Evolutionary conservation across 768 basidiomycete genomes (phyloP).

Genomic region (Tulasnella sp.): DNA sequence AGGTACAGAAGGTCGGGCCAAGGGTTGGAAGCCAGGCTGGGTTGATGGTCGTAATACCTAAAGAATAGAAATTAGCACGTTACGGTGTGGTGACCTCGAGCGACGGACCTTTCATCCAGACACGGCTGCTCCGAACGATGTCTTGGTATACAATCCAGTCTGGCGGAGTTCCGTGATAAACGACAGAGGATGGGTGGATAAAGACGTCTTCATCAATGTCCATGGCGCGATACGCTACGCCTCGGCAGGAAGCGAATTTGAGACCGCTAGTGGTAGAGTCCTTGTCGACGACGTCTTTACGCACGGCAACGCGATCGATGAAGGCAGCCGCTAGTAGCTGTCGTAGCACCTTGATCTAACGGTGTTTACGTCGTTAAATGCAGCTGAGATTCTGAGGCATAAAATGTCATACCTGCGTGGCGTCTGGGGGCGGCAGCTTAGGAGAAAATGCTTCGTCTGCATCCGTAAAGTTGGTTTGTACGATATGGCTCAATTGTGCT

Average conservation of each 20-base stretch:
- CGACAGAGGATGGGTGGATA: conserved; percentile 80
- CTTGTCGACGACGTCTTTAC: conserved; percentile 67
- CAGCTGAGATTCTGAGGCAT: neutral
- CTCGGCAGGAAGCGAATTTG: conserved; percentile 62
- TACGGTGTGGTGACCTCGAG: too few relatives aligned
- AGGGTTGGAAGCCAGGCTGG: conserved; percentile 75
- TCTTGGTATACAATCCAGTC: conserved; percentile 82
- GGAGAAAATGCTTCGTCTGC: conserved; percentile 46
- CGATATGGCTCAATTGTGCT: conserved; percentile 75
- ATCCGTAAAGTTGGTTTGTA: conserved; percentile 61
- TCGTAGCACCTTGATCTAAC: conserved; percentile 73
- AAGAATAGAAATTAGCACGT: neutral
- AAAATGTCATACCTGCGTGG: conserved; percentile 49
- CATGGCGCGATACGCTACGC: conserved; percentile 70
- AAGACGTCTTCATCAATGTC: conserved; percentile 78
- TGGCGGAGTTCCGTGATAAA: conserved; percentile 57
- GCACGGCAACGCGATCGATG: conserved; percentile 88
- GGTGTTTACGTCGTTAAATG: neutral
- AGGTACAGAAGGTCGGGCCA: conserved; percentile 73
- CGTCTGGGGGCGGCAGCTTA: conserved; percentile 62
- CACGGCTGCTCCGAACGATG: conserved; percentile 56
- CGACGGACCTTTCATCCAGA: conserved; percentile 66
- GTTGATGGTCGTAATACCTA: conserved; percentile 76
- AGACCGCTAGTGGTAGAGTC: conserved; percentile 43
- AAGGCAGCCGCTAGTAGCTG: conserved; percentile 83